A percentile compares a stretch with the other conserved stretches of the same genome.
These are phyloP conservation scores for Crepidotus variabilis DNA, from an alignment of 768 basidiomycete genomes.

Conservation along the genomic window DNA sequence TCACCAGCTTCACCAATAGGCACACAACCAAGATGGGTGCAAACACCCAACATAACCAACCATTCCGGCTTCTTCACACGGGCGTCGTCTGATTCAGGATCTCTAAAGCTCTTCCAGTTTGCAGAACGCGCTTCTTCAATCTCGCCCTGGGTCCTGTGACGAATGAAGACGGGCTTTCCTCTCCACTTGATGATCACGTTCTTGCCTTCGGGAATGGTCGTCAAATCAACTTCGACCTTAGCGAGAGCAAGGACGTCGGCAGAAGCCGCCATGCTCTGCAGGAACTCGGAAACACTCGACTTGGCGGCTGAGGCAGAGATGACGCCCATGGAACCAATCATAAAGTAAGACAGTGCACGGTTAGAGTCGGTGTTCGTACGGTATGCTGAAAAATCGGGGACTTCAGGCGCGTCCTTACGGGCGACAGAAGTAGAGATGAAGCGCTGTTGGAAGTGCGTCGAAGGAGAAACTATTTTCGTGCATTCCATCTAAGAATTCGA, in stretches of 20 bases:
- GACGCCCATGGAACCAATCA: constrained; percentile 89
- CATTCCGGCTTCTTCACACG: constrained; percentile 95
- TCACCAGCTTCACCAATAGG: constrained; percentile 98
- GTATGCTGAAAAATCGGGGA: constrained; percentile 89
- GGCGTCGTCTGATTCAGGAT: constrained; percentile 87
- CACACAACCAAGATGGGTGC: constrained; percentile 98
- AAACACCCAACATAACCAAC: constrained; percentile 89
- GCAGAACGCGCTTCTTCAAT: constrained; percentile 86
- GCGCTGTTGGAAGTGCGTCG: constrained; percentile 58
- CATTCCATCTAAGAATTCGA: constrained; percentile 7
- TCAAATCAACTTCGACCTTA: constrained; percentile 94
- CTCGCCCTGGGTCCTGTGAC: constrained; percentile 89
- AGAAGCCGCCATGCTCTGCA: constrained; percentile 94
- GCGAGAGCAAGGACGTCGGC: constrained; percentile 97
- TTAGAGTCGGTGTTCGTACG: constrained; percentile 61
- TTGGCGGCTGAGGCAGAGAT: constrained; percentile 94
- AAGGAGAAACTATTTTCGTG: constrained; percentile 42
- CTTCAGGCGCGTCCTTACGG: constrained; percentile 68
- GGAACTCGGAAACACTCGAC: constrained; percentile 89
- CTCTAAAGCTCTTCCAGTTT: constrained; percentile 86
- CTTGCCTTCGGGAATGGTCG: constrained; percentile 92
- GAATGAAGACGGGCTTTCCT: constrained; percentile 99
- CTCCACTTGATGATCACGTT: constrained; percentile 99
- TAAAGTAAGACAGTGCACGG: constrained; percentile 83
- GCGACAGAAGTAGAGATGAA: constrained; percentile 75